Evolutionary conservation across 768 basidiomycete species (phyloP).

Genomic region (Lactifluus piperatus): DNA sequence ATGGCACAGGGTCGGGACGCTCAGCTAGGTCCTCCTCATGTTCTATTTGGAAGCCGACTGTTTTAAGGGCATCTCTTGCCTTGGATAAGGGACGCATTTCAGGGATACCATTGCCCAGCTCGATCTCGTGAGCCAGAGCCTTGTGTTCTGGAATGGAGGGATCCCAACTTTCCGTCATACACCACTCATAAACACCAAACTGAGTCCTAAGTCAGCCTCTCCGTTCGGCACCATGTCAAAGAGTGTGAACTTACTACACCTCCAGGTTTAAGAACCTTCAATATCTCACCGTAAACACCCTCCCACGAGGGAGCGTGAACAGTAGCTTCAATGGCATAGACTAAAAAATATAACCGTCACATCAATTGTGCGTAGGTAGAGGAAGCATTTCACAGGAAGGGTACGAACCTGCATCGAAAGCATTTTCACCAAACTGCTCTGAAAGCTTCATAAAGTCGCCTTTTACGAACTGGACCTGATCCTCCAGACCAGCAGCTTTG

Average conservation of each 20-base stretch:
- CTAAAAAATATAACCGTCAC: slow-evolving; percentile 36
- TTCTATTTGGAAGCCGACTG: slow-evolving; percentile 79
- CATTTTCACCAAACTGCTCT: slow-evolving; percentile 87
- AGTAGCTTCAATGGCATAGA: slow-evolving; percentile 97
- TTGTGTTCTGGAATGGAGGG: slow-evolving; percentile 80
- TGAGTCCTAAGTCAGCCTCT: slow-evolving; percentile 25
- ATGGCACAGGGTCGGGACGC: slow-evolving; percentile 64
- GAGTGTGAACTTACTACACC: slow-evolving; percentile 58
- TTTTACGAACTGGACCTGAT: slow-evolving; percentile 75
- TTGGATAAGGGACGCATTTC: slow-evolving; percentile 79
- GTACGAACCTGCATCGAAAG: slow-evolving; percentile 83
- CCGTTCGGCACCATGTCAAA: not conserved
- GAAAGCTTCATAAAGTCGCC: slow-evolving; percentile 95
- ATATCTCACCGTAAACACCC: slow-evolving; percentile 90
- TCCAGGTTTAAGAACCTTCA: slow-evolving; percentile 91
- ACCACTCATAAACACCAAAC: slow-evolving; percentile 99
- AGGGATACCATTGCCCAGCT: slow-evolving; percentile 94
- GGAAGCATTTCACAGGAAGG: not conserved
- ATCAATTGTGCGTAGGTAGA: not conserved
- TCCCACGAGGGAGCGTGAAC: slow-evolving; percentile 94
- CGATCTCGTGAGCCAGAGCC: slow-evolving; percentile 82
- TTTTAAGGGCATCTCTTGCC: slow-evolving; percentile 67
- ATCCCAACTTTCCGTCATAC: slow-evolving; percentile 95
- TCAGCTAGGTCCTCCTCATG: slow-evolving; percentile 94
- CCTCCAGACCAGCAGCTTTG: slow-evolving; percentile 58